phyloP scores from a whole-genome alignment of 768 basidiomycete species.

The Auricularia heimuer region DNA sequence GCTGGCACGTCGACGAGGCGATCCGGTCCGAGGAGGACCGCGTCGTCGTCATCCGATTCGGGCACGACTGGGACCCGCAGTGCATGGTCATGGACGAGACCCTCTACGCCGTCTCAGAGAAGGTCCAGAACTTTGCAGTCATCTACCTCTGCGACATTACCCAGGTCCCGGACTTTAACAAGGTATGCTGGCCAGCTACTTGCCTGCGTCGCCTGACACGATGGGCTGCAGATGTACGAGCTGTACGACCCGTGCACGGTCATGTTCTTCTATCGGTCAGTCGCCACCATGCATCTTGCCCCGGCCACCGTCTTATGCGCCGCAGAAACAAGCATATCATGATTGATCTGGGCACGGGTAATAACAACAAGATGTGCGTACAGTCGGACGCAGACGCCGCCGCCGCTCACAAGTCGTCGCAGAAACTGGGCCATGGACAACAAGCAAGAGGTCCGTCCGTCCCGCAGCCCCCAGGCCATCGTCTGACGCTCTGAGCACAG shows the following conservation, averaged over 20 bases:
- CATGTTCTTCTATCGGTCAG: conserved; percentile 97
- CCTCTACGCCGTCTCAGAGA: conserved; percentile 82
- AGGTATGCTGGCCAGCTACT: conserved; percentile 39
- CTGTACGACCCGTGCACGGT: conserved; percentile 95
- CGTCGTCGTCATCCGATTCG: conserved; percentile 89
- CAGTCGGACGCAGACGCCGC: background rate
- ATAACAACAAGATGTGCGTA: conserved; percentile 96
- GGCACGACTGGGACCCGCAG: conserved; percentile 85
- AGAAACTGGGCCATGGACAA: conserved; percentile 98
- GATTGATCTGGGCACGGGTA: conserved; percentile 99
- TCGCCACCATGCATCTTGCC: conserved; percentile 1
- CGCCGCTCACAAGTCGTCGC: background rate
- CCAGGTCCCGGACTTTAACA: conserved; percentile 96
- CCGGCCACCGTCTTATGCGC: background rate
- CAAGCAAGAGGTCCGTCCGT: conserved; percentile 76
- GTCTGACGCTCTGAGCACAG: conserved; percentile 29
- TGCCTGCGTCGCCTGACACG: background rate
- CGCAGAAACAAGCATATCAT: conserved; percentile 95
- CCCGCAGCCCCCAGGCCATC: background rate
- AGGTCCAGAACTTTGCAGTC: conserved; percentile 97
- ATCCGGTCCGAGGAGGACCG: conserved; percentile 98
- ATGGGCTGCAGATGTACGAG: conserved; percentile 79
- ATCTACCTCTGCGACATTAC: conserved; percentile 94
- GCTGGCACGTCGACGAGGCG: conserved; percentile 99
- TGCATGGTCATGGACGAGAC: conserved; percentile 99